Percentiles rank a stretch among this genome's conserved stretches.
These are phyloP conservation scores for Beauveria caledonica DNA, from an alignment of 2,329 filamentous ascomycete species.

Conservation along the genomic window DNA sequence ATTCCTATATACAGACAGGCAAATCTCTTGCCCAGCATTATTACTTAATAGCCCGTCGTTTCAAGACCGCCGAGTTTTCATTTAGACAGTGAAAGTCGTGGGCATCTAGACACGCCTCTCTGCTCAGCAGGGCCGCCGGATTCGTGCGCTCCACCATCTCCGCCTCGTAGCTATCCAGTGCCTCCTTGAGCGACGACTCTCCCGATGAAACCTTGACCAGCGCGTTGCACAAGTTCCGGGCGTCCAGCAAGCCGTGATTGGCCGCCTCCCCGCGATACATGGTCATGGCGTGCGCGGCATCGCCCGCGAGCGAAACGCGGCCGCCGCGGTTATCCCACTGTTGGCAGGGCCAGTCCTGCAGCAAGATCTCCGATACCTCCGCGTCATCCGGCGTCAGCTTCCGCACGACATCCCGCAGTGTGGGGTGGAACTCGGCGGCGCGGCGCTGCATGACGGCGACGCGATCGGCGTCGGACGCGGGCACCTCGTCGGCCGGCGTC, in stretches of 20 bases:
- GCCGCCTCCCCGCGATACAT: constrained; percentile 38
- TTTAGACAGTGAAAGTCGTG: constrained; percentile 24
- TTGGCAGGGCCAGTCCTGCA: constrained; percentile 29
- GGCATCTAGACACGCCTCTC: constrained; percentile 26
- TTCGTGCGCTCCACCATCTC: constrained; percentile 23
- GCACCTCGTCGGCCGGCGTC: constrained; percentile 25
- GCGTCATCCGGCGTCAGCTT: constrained; percentile 33
- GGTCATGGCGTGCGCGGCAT: constrained; percentile 52
- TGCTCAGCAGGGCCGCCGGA: constrained; percentile 22
- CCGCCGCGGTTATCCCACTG: constrained; percentile 36
- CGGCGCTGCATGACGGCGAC: constrained; percentile 33
- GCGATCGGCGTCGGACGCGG: constrained; percentile 22
- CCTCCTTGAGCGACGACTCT: constrained; percentile 9
- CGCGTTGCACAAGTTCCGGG: constrained; percentile 21
- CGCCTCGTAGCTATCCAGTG: constrained; percentile 22
- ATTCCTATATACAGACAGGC: too few species aligned
- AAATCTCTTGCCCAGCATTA: background rate
- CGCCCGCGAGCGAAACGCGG: constrained; percentile 40
- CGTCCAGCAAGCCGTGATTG: constrained; percentile 34
- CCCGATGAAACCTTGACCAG: constrained; percentile 16
- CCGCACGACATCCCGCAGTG: constrained; percentile 34
- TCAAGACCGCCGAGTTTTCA: constrained; percentile 24
- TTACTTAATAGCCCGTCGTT: background rate
- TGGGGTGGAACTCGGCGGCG: constrained; percentile 24
- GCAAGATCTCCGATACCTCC: constrained; percentile 26